phyloP scores from a whole-genome alignment of 2,329 filamentous ascomycete species.

The Penicillium sp. region DNA sequence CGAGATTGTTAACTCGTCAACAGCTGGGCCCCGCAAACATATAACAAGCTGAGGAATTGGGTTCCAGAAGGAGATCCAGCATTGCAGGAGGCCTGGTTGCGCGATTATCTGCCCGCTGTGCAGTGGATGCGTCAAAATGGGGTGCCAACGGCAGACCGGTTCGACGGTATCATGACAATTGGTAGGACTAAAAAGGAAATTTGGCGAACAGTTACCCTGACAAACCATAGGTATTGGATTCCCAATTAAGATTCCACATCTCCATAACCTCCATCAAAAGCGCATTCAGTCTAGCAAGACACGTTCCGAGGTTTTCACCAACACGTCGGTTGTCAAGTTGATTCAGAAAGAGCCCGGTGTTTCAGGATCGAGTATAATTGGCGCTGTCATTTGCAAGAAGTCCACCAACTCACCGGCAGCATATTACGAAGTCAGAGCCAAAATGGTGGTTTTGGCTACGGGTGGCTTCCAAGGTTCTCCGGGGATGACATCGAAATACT shows the following conservation, averaged over 20 bases:
- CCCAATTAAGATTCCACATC: slow-evolving; percentile 25
- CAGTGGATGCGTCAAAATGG: slow-evolving; percentile 31
- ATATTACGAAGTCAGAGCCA: slow-evolving; percentile 20
- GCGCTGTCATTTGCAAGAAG: slow-evolving; percentile 21
- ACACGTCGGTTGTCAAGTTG: slow-evolving; percentile 23
- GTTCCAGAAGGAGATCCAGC: slow-evolving; percentile 25
- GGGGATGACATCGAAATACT: slow-evolving; percentile 19
- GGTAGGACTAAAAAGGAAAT: slow-evolving; percentile 10
- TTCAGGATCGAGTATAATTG: slow-evolving; percentile 21
- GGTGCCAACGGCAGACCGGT: slow-evolving; percentile 23
- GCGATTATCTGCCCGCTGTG: slow-evolving; percentile 27
- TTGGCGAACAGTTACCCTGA: neutral
- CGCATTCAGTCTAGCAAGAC: slow-evolving; percentile 19
- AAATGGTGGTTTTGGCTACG: slow-evolving; percentile 25
- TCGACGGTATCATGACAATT: slow-evolving; percentile 32
- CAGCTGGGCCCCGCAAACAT: slow-evolving; percentile 27
- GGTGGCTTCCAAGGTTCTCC: slow-evolving; percentile 28
- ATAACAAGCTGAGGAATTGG: slow-evolving; percentile 24
- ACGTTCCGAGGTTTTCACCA: slow-evolving; percentile 19
- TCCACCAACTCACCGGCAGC: neutral
- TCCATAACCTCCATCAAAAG: slow-evolving; percentile 19
- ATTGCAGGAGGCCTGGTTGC: slow-evolving; percentile 26
- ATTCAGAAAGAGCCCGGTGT: slow-evolving; percentile 21
- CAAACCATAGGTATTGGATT: slow-evolving; percentile 23
- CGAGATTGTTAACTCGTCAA: neutral